A percentile compares a stretch with the other conserved stretches of the same genome.
phyloP scores from a whole-genome alignment of 2,329 filamentous ascomycete genomes.

The Sphaceloma murrayae region DNA sequence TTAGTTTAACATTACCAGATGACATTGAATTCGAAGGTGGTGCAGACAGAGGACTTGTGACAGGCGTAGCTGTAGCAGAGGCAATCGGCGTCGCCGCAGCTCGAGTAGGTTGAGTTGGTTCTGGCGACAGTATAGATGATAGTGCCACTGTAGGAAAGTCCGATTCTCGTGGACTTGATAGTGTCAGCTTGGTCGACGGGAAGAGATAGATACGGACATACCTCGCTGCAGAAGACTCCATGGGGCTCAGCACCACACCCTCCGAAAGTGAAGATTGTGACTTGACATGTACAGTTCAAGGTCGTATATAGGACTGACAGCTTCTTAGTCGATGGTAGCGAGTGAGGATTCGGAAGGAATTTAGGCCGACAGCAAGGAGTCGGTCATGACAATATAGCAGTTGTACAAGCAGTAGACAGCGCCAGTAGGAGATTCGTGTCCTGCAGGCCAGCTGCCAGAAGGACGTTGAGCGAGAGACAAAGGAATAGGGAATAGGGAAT shows the following conservation, averaged over 20 bases:
- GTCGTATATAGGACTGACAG: slow-evolving; percentile 4
- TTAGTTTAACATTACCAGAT: slow-evolving; percentile 2
- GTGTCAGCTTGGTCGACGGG: not conserved
- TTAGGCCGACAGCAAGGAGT: slow-evolving; percentile 2
- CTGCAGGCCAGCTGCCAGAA: slow-evolving; percentile 12
- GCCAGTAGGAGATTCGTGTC: slow-evolving; percentile 11
- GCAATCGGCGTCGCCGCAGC: slow-evolving; percentile 4
- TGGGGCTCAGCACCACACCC: not conserved
- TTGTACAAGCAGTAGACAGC: not conserved
- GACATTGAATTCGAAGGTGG: slow-evolving; percentile 15
- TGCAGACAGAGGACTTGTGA: not conserved
- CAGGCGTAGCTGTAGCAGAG: slow-evolving; percentile 9
- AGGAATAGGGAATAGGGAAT: not conserved
- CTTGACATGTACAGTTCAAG: slow-evolving; percentile 4
- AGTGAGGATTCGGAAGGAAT: not conserved
- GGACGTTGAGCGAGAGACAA: not conserved
- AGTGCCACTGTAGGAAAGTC: slow-evolving; percentile 8
- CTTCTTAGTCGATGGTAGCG: not conserved
- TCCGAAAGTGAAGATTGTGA: slow-evolving; percentile 7
- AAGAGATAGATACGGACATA: not conserved
- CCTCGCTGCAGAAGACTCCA: not conserved
- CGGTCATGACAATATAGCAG: slow-evolving; percentile 9
- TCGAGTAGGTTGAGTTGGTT: not conserved
- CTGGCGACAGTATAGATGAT: slow-evolving; percentile 3
- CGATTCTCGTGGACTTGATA: not conserved